phyloP scores from a whole-genome alignment of 495 filamentous ascomycete species.

The Tuber borchii region DNA sequence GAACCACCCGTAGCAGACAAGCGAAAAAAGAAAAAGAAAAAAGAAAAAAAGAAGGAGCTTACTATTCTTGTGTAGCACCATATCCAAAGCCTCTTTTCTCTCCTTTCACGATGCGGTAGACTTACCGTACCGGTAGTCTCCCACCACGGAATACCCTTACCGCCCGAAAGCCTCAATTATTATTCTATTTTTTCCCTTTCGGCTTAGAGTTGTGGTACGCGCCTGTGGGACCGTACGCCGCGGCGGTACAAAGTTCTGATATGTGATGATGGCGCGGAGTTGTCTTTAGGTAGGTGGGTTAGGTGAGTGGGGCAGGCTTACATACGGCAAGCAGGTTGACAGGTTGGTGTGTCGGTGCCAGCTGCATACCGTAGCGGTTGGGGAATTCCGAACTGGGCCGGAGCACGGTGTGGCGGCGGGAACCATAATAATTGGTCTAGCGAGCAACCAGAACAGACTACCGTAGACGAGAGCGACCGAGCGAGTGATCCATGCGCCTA shows the following conservation, averaged over 20 bases:
- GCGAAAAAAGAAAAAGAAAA: conserved; percentile 62
- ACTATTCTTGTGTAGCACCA: conserved; percentile 39
- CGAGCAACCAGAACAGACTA: not conserved
- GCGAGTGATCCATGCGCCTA: not conserved
- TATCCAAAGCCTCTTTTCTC: conserved; percentile 3
- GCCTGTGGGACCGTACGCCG: not conserved
- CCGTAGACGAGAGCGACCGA: not conserved
- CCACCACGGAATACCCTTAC: not conserved
- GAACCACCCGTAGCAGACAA: conserved; percentile 46
- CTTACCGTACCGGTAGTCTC: not conserved
- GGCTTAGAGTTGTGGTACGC: not conserved
- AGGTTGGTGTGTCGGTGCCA: not conserved
- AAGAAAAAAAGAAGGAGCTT: conserved; percentile 53
- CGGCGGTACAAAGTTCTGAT: not conserved
- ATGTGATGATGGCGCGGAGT: not conserved
- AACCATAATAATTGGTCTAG: not conserved
- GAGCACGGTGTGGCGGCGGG: not conserved
- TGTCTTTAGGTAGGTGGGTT: not conserved
- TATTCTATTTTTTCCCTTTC: not conserved
- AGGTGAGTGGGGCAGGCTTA: not conserved
- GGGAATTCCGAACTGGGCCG: not conserved
- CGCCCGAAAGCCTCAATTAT: not conserved
- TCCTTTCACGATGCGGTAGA: not conserved
- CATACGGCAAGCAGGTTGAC: not conserved
- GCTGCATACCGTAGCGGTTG: not conserved